These are phyloP conservation scores for Epichloe uncinata DNA, from an alignment of 2,329 filamentous ascomycete genomes.

Conservation along the genomic window DNA sequence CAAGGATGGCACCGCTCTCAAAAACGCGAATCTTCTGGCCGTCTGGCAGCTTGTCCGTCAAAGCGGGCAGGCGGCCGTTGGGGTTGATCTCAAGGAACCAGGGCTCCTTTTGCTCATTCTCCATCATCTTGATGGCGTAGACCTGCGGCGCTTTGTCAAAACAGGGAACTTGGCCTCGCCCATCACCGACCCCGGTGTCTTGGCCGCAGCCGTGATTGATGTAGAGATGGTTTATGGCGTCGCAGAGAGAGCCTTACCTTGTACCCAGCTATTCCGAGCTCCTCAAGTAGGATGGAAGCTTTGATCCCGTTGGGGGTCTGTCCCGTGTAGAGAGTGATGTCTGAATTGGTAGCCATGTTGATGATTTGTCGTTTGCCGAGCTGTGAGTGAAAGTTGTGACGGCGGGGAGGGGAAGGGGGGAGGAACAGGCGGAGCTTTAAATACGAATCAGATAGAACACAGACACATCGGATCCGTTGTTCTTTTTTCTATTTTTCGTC, in stretches of 20 bases:
- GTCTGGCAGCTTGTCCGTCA: conserved; percentile 67
- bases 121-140: conserved; percentile 55
- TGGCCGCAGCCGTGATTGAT: too few species aligned
- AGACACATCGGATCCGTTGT: too few species aligned
- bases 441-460: too few species aligned
- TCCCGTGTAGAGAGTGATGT: conserved; percentile 71
- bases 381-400: too few species aligned
- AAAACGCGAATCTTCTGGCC: conserved; percentile 64
- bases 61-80: conserved; percentile 79
- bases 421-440: too few species aligned
- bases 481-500: too few species aligned
- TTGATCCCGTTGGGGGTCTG: conserved; percentile 87
- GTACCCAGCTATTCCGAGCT: conserved; percentile 64
- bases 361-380: too few species aligned
- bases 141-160: conserved; percentile 16
- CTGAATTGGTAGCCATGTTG: conserved; percentile 22
- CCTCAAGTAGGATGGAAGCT: conserved; percentile 73
- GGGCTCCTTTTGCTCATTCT: conserved; percentile 67
- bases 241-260: conserved; percentile 31
- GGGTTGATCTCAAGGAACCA: conserved; percentile 91
- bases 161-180: background rate
- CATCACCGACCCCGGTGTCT: too few species aligned
- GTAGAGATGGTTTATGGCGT: background rate
- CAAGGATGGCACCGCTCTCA: conserved; percentile 71
- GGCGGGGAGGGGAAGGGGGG: too few species aligned